A percentile compares a stretch with the other conserved stretches of the same genome.
Conservation (phyloP, 2,329 filamentous ascomycete species). For the Dactylellina sp. region DNA sequence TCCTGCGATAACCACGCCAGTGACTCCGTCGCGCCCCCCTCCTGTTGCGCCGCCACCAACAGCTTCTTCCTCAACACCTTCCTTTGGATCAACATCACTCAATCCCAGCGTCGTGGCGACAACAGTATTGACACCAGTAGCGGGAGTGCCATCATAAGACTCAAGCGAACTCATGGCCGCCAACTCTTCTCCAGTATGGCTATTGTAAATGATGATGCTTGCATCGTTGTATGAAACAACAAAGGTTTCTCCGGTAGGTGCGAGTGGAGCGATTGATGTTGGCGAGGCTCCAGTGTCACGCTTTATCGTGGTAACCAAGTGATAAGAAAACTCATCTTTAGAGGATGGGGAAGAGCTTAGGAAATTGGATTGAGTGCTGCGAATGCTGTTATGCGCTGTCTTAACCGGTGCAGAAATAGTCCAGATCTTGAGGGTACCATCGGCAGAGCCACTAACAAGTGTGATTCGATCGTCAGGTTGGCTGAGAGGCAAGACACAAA, state of each 20-base stretch:
- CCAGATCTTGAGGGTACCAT: constrained; percentile 93
- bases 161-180: constrained; percentile 93
- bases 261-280: constrained; percentile 92
- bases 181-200: constrained; percentile 88
- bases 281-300: constrained; percentile 78
- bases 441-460: constrained; percentile 89
- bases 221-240: constrained; percentile 94
- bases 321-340: constrained; percentile 86
- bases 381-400: constrained; percentile 40
- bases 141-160: constrained; percentile 88
- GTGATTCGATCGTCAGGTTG: constrained; percentile 85
- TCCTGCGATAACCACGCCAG: constrained; percentile 94
- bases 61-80: constrained; percentile 78
- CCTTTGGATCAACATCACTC: constrained; percentile 70
- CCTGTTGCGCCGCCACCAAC: constrained; percentile 82
- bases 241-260: constrained; percentile 83
- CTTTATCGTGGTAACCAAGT: constrained; percentile 85
- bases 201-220: constrained; percentile 90
- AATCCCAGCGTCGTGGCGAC: constrained; percentile 86
- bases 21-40: constrained; percentile 81
- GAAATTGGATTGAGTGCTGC: constrained; percentile 77
- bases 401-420: constrained; percentile 88
- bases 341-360: constrained; percentile 79
- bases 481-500: constrained; percentile 89
- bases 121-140: constrained; percentile 87